Evolutionary conservation across 1,284 basidiomycete genomes (phyloP), one percentile per base, ranked within the genome.

Genomic region (Ceratobasidium papillatum): DNA sequence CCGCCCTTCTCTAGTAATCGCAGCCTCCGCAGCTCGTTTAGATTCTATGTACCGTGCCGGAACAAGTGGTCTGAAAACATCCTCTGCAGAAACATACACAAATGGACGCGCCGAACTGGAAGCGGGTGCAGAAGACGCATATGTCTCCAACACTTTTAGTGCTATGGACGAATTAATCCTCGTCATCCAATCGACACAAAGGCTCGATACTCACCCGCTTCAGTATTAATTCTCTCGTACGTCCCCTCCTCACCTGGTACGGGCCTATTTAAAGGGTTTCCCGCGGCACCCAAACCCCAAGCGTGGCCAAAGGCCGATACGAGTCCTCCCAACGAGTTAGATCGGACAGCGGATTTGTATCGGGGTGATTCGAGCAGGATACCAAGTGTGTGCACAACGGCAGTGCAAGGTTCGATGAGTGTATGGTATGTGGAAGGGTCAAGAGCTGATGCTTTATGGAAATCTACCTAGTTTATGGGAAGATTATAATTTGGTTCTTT

Each of bases 311-410:
- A 80, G 74, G 84, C 85, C 1, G 62, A 85, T 82, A 47, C 88
- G 77, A 95, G 81, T 3, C 87, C 87, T 12, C 86, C 78, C 30
- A 91, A 74, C 78, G 92, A 85, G 5, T 88, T 89, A 22, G 85
- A 84, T 77, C 85, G 84, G 58, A 96, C 78, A 34, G 89, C 87
- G 38, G 84, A 80, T 82, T 99, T 99, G 86, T 99, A 99, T 52
- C 85, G 86, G 4, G 85, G 85, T 78, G 90, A 89, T 81, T 98
- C 95, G 62, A 99, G 85, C 63, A 99, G 88, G 49, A 92, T 95
- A 52, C 97, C 97, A n/a, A 99, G 87, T 0, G 98, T 97, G 81
- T 98, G 95, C 45, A 99, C 95, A 30, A 98, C 93, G 2, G 93
- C 95, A 17, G 88, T 88, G 34, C 87, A 88, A 66, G 82, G 82